Conservation (phyloP, 2,329 filamentous ascomycete species). For the Talaromyces pinophilus region DNA sequence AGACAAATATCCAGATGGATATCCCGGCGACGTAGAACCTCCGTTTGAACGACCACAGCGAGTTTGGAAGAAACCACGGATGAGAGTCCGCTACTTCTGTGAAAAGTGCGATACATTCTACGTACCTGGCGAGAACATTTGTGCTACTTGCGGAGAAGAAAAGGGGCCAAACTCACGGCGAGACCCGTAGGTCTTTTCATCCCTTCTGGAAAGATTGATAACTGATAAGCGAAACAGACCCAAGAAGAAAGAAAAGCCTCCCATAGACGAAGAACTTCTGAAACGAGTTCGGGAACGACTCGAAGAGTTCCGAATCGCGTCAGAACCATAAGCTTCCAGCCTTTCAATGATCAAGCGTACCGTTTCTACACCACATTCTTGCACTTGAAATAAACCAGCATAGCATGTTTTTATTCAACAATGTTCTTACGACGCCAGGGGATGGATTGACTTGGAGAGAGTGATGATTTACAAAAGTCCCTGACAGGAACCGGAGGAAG, state of each 20-base stretch:
- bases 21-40: conserved; percentile 47
- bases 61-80: conserved; percentile 41
- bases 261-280: conserved; percentile 43
- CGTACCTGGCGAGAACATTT: conserved; percentile 35
- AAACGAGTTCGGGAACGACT: conserved; percentile 44
- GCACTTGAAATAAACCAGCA: neutral
- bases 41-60: conserved; percentile 37
- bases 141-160: conserved; percentile 43
- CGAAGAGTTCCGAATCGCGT: conserved; percentile 24
- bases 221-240: conserved; percentile 33
- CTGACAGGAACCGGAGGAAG: neutral
- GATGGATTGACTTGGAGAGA: neutral
- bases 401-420: conserved; percentile 4
- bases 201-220: neutral
- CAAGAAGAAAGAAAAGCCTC: conserved; percentile 44
- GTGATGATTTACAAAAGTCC: neutral
- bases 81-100: conserved; percentile 45
- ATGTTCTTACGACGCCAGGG: neutral
- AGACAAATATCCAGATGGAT: conserved; percentile 48
- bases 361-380: neutral
- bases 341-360: neutral
- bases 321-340: conserved; percentile 2
- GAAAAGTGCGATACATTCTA: conserved; percentile 42
- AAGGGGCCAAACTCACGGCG: conserved; percentile 45
- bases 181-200: conserved; percentile 41